Evolutionary conservation across 83 land plant species (phyloP).

Genomic region (Thuja plicata): DNA sequence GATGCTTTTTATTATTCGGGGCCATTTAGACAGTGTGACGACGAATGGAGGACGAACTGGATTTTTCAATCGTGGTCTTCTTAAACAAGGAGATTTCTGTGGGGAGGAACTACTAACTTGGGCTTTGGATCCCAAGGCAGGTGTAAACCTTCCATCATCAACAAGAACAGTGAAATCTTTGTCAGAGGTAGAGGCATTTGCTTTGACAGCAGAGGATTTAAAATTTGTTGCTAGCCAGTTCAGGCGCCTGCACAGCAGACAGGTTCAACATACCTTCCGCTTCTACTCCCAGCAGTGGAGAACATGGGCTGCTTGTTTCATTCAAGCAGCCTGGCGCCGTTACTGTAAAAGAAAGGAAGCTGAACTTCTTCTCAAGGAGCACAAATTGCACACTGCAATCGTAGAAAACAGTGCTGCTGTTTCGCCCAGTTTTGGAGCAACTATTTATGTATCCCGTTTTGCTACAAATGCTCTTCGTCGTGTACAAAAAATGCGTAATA

Average conservation of each 20-base stretch:
- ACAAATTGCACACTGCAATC: not conserved
- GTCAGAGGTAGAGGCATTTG: conserved; percentile 36
- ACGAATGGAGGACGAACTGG: conserved; percentile 82
- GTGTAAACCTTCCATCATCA: conserved; percentile 68
- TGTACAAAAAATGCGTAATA: conserved; percentile 51
- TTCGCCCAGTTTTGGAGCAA: conserved; percentile 65
- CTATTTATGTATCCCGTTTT: conserved; percentile 78
- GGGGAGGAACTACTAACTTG: conserved; percentile 33
- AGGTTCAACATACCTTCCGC: conserved; percentile 55
- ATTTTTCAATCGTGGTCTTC: conserved; percentile 59
- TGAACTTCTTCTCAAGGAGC: conserved; percentile 41
- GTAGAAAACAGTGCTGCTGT: conserved; percentile 20
- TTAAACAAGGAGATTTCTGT: conserved; percentile 75
- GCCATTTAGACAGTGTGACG: conserved; percentile 76
- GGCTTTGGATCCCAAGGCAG: conserved; percentile 84
- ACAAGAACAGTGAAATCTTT: conserved; percentile 19
- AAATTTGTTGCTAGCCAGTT: conserved; percentile 85
- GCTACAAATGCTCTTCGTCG: conserved; percentile 85
- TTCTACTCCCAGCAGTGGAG: too few species aligned
- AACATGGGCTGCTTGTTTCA: too few species aligned
- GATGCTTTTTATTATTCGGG: conserved; percentile 80
- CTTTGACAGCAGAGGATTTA: conserved; percentile 69
- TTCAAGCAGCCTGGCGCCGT: conserved; percentile 14
- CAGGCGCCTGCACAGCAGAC: conserved; percentile 80
- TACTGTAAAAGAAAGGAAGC: conserved; percentile 51